Base-by-base conservation (phyloP, 148 eudicot species). In the Chenopodium quinoa region DNA sequence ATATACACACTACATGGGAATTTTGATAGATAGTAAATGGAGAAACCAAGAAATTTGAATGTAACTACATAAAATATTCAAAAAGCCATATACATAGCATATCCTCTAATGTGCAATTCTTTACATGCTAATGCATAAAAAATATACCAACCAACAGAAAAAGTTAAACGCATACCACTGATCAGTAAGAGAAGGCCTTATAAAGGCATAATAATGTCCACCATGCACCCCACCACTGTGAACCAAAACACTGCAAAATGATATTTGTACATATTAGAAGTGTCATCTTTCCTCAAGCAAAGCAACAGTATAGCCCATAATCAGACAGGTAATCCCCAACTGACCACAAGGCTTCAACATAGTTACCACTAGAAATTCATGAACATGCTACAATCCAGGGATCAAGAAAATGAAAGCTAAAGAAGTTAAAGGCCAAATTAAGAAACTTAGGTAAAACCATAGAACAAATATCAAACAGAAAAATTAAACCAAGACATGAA, bases 221-320 rank as follows among this genome's bases (percentile, higher is more conserved):
- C 98, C 96, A 83, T 95, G 94, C 75, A 95, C 97, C 69, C 98
- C 98, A 40, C 98, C 98, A 82, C 96, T 93, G 74, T 95, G 98
- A 50, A 95, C 98, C 90, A 95, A 85, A 76, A 95, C 96, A 86
- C 98, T 95, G 91, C 90, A 86, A 78, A 79, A 80, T 63, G 65
- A 77, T 34, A 78, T 12, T 66, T 16, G 34, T 20, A 75, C 25
- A n/a, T 4, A 44, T 81, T 60, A 85, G 82, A 23, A 66, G 37
- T 52, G 66, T 48, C 75, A 81, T 29, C 29, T 54, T 44, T n/a
- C 23, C 29, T 73, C 29, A 9, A 77, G 20, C 22, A 48, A 54
- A 63, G 48, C 29, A 48, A 13, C 75, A 63, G 40, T 9, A 8
- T 64, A 58, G 44, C 37, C 29, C 56, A 20, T 62, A 20, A 68